A percentile compares a stretch with the other conserved stretches of the same genome.
phyloP scores from a whole-genome alignment of 305 asterid species.

The Fraxinus greggii region DNA sequence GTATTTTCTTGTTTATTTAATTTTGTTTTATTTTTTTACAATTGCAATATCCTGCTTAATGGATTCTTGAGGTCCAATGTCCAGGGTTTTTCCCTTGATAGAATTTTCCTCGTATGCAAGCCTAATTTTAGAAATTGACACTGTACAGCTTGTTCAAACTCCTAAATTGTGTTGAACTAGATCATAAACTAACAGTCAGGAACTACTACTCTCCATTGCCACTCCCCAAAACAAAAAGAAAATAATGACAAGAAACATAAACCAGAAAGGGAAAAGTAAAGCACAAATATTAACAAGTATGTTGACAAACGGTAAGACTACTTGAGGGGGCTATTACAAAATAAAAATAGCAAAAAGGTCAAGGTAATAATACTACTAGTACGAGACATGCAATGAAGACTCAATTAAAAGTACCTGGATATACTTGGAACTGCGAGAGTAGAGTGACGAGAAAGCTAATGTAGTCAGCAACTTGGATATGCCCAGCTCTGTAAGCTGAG shows the following conservation, averaged over 20 bases:
- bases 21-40: neutral
- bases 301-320: neutral
- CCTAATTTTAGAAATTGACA: neutral
- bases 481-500: conserved; percentile 75
- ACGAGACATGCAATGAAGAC: conserved; percentile 9
- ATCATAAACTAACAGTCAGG: neutral
- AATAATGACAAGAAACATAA: neutral
- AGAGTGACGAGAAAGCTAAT: conserved; percentile 76
- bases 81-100: neutral
- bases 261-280: neutral
- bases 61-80: neutral
- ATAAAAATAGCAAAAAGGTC: neutral
- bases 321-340: neutral
- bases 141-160: neutral
- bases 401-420: conserved; percentile 58
- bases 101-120: neutral
- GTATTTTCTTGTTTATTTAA: neutral
- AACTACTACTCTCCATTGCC: neutral
- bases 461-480: conserved; percentile 67
- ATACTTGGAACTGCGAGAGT: conserved; percentile 63
- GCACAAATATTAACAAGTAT: neutral
- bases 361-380: conserved; percentile 4
- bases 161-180: neutral
- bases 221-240: neutral
- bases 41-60: neutral